Conservation (phyloP, 371 early-diverging fungal species). For the Saksenaea vasiformis region DNA sequence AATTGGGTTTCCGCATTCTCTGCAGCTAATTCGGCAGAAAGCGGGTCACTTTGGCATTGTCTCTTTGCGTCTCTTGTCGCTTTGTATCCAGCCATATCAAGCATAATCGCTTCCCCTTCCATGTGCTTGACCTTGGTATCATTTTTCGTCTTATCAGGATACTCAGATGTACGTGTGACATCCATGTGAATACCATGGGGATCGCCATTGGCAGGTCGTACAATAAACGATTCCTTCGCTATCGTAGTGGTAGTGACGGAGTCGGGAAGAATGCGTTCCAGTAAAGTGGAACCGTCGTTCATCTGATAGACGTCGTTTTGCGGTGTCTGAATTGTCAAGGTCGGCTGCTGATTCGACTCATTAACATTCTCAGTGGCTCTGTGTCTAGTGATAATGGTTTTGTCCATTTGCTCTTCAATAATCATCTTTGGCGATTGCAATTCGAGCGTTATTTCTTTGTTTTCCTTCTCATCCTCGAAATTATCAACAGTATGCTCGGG, state of each 20-base stretch:
- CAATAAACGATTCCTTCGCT: constrained; percentile 39
- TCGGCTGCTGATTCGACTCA: neutral
- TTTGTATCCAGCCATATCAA: constrained; percentile 59
- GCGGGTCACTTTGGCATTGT: neutral
- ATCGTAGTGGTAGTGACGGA: constrained; percentile 39
- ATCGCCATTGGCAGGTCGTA: constrained; percentile 34
- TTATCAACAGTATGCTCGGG: constrained; percentile 17
- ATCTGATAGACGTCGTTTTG: constrained; percentile 37
- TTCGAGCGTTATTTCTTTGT: constrained; percentile 27
- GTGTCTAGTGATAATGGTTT: constrained; percentile 38
- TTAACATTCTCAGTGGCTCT: neutral
- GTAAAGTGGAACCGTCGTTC: constrained; percentile 42
- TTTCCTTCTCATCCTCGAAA: constrained; percentile 32
- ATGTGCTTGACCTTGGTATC: neutral
- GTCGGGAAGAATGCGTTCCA: constrained; percentile 44
- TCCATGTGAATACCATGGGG: constrained; percentile 32
- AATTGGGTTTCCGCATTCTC: neutral
- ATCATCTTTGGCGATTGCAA: constrained; percentile 54
- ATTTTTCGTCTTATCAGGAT: constrained; percentile 6
- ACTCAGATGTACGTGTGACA: constrained; percentile 31
- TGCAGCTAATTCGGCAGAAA: neutral
- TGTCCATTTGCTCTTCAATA: constrained; percentile 53
- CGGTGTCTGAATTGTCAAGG: constrained; percentile 8
- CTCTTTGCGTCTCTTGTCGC: constrained; percentile 8
- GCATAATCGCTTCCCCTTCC: constrained; percentile 22